These are phyloP conservation scores for Pestalotiopsis sp. DNA, from an alignment of 2,329 filamentous ascomycete species.

Conservation along the genomic window DNA sequence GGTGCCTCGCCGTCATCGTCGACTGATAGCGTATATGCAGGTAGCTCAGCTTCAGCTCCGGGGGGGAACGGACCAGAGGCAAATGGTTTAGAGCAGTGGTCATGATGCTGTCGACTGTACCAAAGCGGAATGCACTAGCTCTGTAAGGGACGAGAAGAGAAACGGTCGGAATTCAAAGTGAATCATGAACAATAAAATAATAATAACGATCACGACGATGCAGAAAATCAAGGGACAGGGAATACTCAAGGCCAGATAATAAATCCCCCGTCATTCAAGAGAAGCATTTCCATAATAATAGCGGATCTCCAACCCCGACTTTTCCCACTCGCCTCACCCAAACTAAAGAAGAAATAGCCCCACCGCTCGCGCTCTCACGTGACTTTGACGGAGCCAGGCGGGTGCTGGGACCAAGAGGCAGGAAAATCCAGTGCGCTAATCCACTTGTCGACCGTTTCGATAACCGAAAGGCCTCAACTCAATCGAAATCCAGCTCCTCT, in stretches of 20 bases:
- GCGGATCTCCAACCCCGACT: not conserved
- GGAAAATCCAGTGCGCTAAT: constrained; percentile 2
- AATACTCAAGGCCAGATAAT: too few relatives aligned
- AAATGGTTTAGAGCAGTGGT: not conserved
- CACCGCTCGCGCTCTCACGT: not conserved
- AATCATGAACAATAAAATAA: not conserved
- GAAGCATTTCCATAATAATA: not conserved
- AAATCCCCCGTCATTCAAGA: too few relatives aligned
- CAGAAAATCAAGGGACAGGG: too few relatives aligned
- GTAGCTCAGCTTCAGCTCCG: not conserved
- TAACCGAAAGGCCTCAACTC: constrained; percentile 12
- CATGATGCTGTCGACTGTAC: not conserved
- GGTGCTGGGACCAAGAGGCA: constrained; percentile 1
- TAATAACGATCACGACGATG: too few relatives aligned
- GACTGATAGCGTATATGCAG: not conserved
- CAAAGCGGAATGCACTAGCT: not conserved
- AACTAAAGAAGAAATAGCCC: not conserved
- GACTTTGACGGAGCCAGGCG: not conserved
- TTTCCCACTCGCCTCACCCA: not conserved
- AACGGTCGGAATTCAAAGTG: not conserved
- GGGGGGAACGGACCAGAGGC: not conserved
- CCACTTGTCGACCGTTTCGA: constrained; percentile 7
- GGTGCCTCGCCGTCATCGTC: not conserved
- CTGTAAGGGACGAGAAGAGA: not conserved
- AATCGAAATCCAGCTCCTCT: constrained; percentile 8